These are phyloP conservation scores for Sclerotinia minor DNA, from an alignment of 2,329 filamentous ascomycete species.

Conservation along the genomic window DNA sequence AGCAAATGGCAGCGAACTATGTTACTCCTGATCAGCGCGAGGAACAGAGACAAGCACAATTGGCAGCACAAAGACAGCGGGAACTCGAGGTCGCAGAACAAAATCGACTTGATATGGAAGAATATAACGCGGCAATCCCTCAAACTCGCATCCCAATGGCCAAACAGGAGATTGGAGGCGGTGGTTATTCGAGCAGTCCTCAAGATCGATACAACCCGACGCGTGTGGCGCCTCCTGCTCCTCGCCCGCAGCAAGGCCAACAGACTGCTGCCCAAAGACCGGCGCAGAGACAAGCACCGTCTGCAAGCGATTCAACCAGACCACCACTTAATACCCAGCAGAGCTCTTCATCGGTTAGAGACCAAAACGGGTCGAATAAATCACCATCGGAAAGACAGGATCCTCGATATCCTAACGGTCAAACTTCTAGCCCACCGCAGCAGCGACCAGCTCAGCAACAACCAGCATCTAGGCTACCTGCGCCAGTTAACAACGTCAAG, in stretches of 20 bases:
- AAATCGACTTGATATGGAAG: slow-evolving; percentile 74
- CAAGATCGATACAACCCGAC: slow-evolving; percentile 79
- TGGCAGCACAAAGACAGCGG: slow-evolving; percentile 56
- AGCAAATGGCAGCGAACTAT: slow-evolving; percentile 57
- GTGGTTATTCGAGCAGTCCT: slow-evolving; percentile 53
- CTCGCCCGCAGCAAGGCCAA: slow-evolving; percentile 51
- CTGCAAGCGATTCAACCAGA: slow-evolving; percentile 47
- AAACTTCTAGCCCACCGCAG: slow-evolving; percentile 45
- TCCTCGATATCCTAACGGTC: slow-evolving; percentile 46
- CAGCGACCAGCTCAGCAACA: slow-evolving; percentile 50
- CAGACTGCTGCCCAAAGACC: slow-evolving; percentile 52
- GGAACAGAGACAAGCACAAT: slow-evolving; percentile 62
- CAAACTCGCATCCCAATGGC: slow-evolving; percentile 78
- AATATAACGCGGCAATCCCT: slow-evolving; percentile 85
- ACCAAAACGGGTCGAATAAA: slow-evolving; percentile 31
- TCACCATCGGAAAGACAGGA: slow-evolving; percentile 44
- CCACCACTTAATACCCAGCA: slow-evolving; percentile 53
- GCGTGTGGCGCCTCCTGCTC: slow-evolving; percentile 79
- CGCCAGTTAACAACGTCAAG: slow-evolving; percentile 60
- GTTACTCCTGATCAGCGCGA: slow-evolving; percentile 50
- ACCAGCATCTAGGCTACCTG: slow-evolving; percentile 54
- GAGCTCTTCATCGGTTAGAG: slow-evolving; percentile 49
- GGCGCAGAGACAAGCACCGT: slow-evolving; percentile 76
- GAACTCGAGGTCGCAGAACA: slow-evolving; percentile 62
- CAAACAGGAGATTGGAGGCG: slow-evolving; percentile 85